Percentiles rank a stretch among this genome's conserved stretches.
Conservation (phyloP, 2,329 filamentous ascomycete genomes). For the Teratosphaeria nubilosa region DNA sequence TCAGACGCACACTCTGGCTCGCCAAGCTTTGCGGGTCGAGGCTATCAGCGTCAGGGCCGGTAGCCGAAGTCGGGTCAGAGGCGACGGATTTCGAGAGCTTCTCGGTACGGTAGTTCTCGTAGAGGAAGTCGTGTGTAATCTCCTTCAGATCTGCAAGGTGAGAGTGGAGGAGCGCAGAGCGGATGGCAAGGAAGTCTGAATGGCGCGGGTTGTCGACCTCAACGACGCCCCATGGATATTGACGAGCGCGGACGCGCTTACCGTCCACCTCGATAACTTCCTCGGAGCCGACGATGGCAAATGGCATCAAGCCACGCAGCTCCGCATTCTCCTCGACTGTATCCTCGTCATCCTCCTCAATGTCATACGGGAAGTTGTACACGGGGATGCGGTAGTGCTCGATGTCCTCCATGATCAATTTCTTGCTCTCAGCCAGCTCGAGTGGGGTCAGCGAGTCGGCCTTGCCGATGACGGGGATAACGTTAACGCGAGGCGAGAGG, state of each 20-base stretch:
- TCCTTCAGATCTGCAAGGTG: conserved; percentile 98
- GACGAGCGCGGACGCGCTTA: conserved; percentile 45
- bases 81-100: conserved; percentile 99
- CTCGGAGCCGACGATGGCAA: conserved; percentile 96
- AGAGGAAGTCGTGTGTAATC: conserved; percentile 98
- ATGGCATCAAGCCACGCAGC: conserved; percentile 93
- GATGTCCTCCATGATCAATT: conserved; percentile 99
- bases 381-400: conserved; percentile 99
- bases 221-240: conserved; percentile 98
- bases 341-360: conserved; percentile 98
- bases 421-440: conserved; percentile 97
- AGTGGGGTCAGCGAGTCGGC: conserved; percentile 93
- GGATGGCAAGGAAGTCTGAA: conserved; percentile 95
- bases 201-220: conserved; percentile 99
- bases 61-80: conserved; percentile 59
- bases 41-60: conserved; percentile 36
- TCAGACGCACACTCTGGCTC: conserved; percentile 92
- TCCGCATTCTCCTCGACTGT: conserved; percentile 99
- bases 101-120: conserved; percentile 99
- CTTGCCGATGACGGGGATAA: conserved; percentile 97
- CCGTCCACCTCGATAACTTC: conserved; percentile 62
- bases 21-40: conserved; percentile 98
- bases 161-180: conserved; percentile 92
- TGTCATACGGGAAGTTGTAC: conserved; percentile 99
- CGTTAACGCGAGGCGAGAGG: conserved; percentile 93